Evolutionary conservation across 768 basidiomycete genomes (phyloP), one percentile per base, ranked within the genome.

Genomic region (Boletus rex-veris): DNA sequence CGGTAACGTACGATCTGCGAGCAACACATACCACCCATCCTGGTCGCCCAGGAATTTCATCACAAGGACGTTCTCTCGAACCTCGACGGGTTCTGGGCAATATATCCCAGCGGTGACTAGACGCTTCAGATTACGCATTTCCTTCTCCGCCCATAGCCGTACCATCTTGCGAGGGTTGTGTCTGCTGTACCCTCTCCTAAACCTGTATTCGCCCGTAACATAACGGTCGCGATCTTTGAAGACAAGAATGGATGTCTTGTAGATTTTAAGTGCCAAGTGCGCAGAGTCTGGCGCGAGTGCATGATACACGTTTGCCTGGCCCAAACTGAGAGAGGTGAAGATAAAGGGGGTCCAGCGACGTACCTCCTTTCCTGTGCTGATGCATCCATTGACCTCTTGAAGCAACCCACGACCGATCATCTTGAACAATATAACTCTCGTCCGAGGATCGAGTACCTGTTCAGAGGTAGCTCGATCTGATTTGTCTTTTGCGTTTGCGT

Each of bases 101-200:
- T 80, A 78, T 47, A 99, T 82, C 0, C 90, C 94, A 18, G 91
- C 91, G n/a, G 84, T 73, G 9, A 81, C 77, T 43, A 99, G 73
- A 31, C 97, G 81, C 66, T 88, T 87, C 57, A 99, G 74, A 68
- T 99, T 99, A 21, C 97, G 84, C 88, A 98, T 89, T 71, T 99
- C 97, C 74, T 99, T 99, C 72, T 99, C 97, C 3, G 97, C 97
- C 97, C 97, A 99, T 4, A 98, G 72, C 15, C 93, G 81, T 18
- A 99, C 95, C 96, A 99, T 98, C 74, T 99, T 99, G 26, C 97
- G 83, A 15, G 97, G 96, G 67, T 98, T 99, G 57, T 81, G 85
- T 53, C 87, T 86, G 64, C 83, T 85, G 71, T 92, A 92, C 24
- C 95, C 95, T 52, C 86, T 81, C 45, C 92, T 80, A 75, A 98